Percentiles rank a stretch among this genome's conserved stretches.
Conservation (phyloP, 352 stramenopile genomes). For the Bremia lactucae region DNA sequence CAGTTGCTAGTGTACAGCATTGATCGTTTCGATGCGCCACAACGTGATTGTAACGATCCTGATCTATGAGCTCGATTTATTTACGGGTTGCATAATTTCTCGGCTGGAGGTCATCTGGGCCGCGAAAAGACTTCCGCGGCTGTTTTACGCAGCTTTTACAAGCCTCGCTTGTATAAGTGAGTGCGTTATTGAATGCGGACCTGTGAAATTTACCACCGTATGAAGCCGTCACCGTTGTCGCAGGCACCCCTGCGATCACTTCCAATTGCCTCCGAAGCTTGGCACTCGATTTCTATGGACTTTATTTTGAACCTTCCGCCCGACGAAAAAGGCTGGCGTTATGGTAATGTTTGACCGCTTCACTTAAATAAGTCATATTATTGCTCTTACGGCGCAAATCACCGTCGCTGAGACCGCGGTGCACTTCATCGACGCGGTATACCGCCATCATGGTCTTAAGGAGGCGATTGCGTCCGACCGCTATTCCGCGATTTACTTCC, state of each 20-base stretch:
- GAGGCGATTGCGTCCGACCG: background rate
- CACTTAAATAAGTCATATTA: background rate
- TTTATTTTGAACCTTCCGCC: background rate
- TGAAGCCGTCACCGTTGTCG: background rate
- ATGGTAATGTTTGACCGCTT: too few relatives aligned
- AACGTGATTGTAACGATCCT: too few relatives aligned
- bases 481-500: too few relatives aligned
- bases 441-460: background rate
- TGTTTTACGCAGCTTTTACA: too few relatives aligned
- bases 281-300: background rate
- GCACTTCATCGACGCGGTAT: background rate
- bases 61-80: too few relatives aligned
- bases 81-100: too few relatives aligned
- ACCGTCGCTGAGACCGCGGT: background rate
- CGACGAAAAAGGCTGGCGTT: too few relatives aligned
- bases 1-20: too few relatives aligned
- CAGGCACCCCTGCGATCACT: background rate
- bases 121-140: too few relatives aligned
- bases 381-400: background rate
- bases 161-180: too few relatives aligned
- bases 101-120: too few relatives aligned
- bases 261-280: background rate
- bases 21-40: too few relatives aligned
- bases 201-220: background rate
- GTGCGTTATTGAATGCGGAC: background rate